Percentiles rank a stretch among this genome's conserved stretches.
phyloP scores from a whole-genome alignment of 495 filamentous ascomycete species.

The Trichoderma reesei region DNA sequence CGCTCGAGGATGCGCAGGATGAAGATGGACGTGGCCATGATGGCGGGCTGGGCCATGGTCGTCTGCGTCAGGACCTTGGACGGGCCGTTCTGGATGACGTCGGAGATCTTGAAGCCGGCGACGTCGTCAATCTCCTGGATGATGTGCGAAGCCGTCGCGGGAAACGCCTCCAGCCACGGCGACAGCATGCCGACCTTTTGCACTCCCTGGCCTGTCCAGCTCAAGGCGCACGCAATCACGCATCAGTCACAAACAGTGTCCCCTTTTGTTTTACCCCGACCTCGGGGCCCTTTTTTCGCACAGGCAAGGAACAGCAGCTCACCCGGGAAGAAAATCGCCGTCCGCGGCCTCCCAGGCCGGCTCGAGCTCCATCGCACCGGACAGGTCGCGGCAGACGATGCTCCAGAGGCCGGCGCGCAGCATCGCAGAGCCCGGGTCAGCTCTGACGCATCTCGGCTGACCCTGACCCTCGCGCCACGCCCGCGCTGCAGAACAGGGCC shows the following conservation, averaged over 20 bases:
- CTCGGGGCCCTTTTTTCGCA: background rate
- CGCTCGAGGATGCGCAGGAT: slow-evolving; percentile 83
- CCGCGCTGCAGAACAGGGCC: background rate
- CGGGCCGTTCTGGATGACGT: slow-evolving; percentile 73
- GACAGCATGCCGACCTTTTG: slow-evolving; percentile 87
- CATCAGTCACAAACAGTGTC: slow-evolving; percentile 10
- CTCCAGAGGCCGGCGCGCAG: slow-evolving; percentile 4
- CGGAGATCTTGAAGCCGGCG: slow-evolving; percentile 58
- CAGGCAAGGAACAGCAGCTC: slow-evolving; percentile 16
- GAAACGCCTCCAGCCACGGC: slow-evolving; percentile 78
- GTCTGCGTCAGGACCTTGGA: slow-evolving; percentile 67
- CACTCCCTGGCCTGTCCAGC: slow-evolving; percentile 70
- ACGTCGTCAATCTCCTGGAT: slow-evolving; percentile 76
- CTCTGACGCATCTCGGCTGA: slow-evolving; percentile 9
- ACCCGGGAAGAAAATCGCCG: slow-evolving; percentile 83
- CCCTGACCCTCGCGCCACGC: background rate
- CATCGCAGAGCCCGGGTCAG: slow-evolving; percentile 6
- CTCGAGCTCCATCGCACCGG: slow-evolving; percentile 11
- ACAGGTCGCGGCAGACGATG: too few species aligned
- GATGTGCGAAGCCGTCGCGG: slow-evolving; percentile 56
- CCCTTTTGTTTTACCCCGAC: background rate
- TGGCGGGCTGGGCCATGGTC: slow-evolving; percentile 84
- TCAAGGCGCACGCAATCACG: background rate
- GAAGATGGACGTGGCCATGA: slow-evolving; percentile 86
- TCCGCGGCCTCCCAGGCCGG: slow-evolving; percentile 42